Percentiles rank a stretch among this genome's conserved stretches.
Evolutionary conservation across 768 basidiomycete species (phyloP).

Genomic region (Candolleomyces eurysporus): DNA sequence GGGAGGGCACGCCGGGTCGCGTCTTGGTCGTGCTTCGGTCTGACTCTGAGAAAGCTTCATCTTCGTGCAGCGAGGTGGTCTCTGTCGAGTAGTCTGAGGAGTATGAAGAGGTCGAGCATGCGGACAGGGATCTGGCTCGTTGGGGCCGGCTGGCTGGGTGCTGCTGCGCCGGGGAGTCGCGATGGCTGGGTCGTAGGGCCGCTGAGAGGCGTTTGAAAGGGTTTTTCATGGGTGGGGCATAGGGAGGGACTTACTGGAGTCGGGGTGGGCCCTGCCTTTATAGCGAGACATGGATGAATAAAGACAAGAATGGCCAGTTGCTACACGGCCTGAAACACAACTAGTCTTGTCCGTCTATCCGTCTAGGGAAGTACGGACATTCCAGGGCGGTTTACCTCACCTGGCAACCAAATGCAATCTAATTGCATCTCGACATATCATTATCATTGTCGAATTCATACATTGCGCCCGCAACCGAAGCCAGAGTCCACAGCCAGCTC

Average conservation of each 20-base stretch:
- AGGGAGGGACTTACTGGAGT: background rate
- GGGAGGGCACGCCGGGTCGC: constrained; percentile 53
- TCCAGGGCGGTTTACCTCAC: too few species aligned
- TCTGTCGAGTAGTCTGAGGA: constrained; percentile 51
- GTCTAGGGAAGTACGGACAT: too few species aligned
- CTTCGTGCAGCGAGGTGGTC: constrained; percentile 23
- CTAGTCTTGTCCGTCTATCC: too few species aligned
- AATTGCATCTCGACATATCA: background rate
- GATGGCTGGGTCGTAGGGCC: constrained; percentile 15
- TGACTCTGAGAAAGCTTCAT: constrained; percentile 20
- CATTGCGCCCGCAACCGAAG: constrained; percentile 1
- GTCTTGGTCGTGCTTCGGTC: constrained; percentile 25
- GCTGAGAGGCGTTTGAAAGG: constrained; percentile 29
- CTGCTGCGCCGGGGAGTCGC: background rate
- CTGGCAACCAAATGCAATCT: background rate
- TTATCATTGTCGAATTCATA: background rate
- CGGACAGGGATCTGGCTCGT: constrained; percentile 20
- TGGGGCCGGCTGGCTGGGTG: too few species aligned
- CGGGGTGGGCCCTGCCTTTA: background rate
- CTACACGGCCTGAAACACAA: background rate
- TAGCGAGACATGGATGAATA: background rate
- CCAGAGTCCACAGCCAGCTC: background rate
- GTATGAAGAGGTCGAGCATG: constrained; percentile 35
- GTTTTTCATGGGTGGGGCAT: constrained; percentile 25
- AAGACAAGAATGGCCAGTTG: background rate